Evolutionary conservation across 495 filamentous ascomycete genomes (phyloP).

Genomic region (Penicillium verhagenii): DNA sequence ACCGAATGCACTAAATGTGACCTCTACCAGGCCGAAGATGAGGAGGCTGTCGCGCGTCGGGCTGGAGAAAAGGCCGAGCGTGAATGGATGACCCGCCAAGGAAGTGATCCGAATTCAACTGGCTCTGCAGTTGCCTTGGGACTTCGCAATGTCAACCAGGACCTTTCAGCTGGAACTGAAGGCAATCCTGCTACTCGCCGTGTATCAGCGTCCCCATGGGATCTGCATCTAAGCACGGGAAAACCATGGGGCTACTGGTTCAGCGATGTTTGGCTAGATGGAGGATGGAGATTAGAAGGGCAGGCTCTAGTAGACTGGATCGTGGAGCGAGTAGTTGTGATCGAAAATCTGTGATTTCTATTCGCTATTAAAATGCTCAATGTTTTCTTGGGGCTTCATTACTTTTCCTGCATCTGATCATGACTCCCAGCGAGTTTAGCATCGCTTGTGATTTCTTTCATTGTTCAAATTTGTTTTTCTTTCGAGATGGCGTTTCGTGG

Average conservation of each 20-base stretch:
- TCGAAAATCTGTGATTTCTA: slow-evolving; percentile 33
- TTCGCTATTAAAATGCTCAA: not conserved
- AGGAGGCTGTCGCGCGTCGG: slow-evolving; percentile 68
- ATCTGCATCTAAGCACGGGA: slow-evolving; percentile 13
- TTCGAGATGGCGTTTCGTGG: not conserved
- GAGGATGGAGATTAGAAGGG: slow-evolving; percentile 43
- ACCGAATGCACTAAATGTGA: slow-evolving; percentile 83
- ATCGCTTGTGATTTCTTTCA: not conserved
- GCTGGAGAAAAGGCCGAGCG: slow-evolving; percentile 79
- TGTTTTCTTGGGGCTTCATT: not conserved
- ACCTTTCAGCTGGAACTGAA: slow-evolving; percentile 28
- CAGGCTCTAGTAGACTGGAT: slow-evolving; percentile 48
- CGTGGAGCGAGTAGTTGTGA: slow-evolving; percentile 39
- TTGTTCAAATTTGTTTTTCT: not conserved
- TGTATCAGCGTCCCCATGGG: slow-evolving; percentile 13
- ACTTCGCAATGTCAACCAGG: slow-evolving; percentile 34
- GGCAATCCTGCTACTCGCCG: slow-evolving; percentile 5
- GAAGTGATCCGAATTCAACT: slow-evolving; percentile 21
- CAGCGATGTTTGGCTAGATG: slow-evolving; percentile 36
- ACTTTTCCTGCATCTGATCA: not conserved
- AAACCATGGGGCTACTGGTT: slow-evolving; percentile 39
- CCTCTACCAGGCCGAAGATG: slow-evolving; percentile 83
- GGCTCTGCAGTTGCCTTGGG: slow-evolving; percentile 15
- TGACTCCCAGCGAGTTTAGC: not conserved
- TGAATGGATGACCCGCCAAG: slow-evolving; percentile 74